phyloP scores from a whole-genome alignment of 345 rosid species.

The Citrus hindsii region DNA sequence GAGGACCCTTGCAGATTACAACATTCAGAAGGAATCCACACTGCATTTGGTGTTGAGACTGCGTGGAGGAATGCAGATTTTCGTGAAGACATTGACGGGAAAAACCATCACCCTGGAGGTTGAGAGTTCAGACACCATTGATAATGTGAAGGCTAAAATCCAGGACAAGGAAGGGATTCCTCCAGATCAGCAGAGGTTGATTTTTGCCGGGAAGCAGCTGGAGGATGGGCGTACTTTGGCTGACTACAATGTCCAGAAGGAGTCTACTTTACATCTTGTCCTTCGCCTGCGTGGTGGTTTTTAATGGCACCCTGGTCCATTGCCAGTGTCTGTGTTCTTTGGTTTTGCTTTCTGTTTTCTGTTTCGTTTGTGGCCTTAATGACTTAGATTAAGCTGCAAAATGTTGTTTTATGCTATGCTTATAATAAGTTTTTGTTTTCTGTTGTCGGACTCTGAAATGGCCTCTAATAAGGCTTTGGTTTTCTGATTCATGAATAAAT shows the following conservation, averaged over 20 bases:
- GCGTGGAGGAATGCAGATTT: conserved; percentile 48
- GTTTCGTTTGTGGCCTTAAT: neutral
- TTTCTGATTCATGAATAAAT: conserved; percentile 1
- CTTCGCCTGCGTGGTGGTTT: conserved; percentile 60
- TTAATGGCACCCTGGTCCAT: neutral
- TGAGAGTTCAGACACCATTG: conserved; percentile 40
- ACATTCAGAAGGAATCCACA: conserved; percentile 40
- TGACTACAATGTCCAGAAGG: conserved; percentile 48
- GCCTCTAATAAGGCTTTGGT: conserved; percentile 3
- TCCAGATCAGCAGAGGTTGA: conserved; percentile 44
- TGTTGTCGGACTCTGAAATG: neutral
- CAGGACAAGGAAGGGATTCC: conserved; percentile 50
- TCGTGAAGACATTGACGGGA: conserved; percentile 41
- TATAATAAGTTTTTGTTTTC: too few species aligned
- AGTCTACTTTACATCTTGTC: conserved; percentile 52
- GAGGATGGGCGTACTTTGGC: conserved; percentile 47
- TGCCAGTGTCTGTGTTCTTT: too few species aligned
- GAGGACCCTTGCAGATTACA: conserved; percentile 34
- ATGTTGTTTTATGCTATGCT: neutral
- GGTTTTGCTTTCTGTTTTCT: neutral
- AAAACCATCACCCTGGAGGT: conserved; percentile 44
- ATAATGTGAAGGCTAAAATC: conserved; percentile 37
- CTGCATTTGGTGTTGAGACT: conserved; percentile 35
- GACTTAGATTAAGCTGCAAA: neutral
- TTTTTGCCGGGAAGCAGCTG: conserved; percentile 42